Evolutionary conservation across 2,329 filamentous ascomycete species (phyloP), one percentile per base, ranked within the genome.

Genomic region (Didymella pinodella): DNA sequence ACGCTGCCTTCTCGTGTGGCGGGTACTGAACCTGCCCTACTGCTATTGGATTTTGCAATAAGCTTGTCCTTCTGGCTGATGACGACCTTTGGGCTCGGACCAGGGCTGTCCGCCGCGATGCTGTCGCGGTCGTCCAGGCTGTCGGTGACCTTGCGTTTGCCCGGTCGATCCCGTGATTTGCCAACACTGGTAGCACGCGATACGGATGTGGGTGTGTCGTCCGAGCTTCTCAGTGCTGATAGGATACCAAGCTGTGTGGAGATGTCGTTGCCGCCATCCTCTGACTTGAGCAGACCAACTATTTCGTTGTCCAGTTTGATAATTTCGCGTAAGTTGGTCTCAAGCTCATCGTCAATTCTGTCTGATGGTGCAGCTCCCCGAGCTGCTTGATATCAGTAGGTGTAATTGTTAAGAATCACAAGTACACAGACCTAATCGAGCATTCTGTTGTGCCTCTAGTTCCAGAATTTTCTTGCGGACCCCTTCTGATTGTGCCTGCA

Each of bases 291-390:
- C 31, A 80, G 74, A 48, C 78, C 75, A 43, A 76, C 66, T 36
- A 81, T 77, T 59, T 82, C 78, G 58, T 83, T 80, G 65, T 71
- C 75, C 18, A 82, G 69, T 53, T 80, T 81, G 64, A 83, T 77
- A 57, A 82, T 81, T 40, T 82, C 80, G 34, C 82, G 79, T 43
- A 82, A 78, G 16, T 78, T 72, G 34, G 78, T 72, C 62, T 82
- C 80, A 3, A 83, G 75, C 29, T 79, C 77, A 46, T 78, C 75
- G 63, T 83, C 81, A 22, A 82, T 74, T n/a, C 71, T 68, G 12
- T 74, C 69, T 18, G 77, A 77, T 12, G 75, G 70, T 31, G 68
- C 62, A 18, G 77, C 74, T 26, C 73, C 74, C 7, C 74, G 74
- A 5, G 65, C 77, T 79, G n/a, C 22, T 10, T 22, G 14, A 47